Evolutionary conservation across 108 stramenopile species (phyloP).

Genomic region (Nitzschia putrida): DNA sequence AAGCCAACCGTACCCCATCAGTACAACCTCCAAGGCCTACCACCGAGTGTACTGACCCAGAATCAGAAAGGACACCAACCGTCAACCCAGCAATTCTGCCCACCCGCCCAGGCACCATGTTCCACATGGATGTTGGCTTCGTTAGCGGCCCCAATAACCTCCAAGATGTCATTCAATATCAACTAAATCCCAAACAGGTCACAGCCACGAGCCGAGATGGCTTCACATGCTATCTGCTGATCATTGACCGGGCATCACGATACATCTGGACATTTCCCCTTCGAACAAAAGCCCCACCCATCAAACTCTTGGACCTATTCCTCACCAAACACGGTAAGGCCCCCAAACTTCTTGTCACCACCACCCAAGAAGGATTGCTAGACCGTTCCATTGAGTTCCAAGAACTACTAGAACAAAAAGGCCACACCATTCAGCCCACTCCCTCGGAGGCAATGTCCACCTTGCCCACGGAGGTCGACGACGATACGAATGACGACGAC

Average conservation of each 20-base stretch:
- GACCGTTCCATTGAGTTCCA: not conserved
- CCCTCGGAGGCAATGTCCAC: too few species aligned
- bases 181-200: not conserved
- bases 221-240: slow-evolving; percentile 1
- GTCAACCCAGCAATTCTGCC: too few species aligned
- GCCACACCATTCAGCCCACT: not conserved
- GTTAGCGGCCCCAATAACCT: slow-evolving; percentile 16
- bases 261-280: slow-evolving; percentile 2
- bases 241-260: not conserved
- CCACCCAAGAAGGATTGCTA: not conserved
- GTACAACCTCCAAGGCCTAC: too few species aligned
- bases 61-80: too few species aligned
- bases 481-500: too few species aligned
- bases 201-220: slow-evolving; percentile 3
- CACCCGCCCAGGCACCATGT: not conserved
- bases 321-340: slow-evolving; percentile 1
- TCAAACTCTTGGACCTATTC: slow-evolving; percentile 12
- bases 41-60: too few species aligned
- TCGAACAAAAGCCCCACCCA: slow-evolving; percentile 4
- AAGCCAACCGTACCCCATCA: too few species aligned
- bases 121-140: slow-evolving; percentile 21
- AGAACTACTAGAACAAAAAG: not conserved
- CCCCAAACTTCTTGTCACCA: not conserved
- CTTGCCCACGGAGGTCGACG: too few species aligned
- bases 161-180: not conserved